phyloP scores from a whole-genome alignment of 2,329 filamentous ascomycete species.

The Oidium heveae region DNA sequence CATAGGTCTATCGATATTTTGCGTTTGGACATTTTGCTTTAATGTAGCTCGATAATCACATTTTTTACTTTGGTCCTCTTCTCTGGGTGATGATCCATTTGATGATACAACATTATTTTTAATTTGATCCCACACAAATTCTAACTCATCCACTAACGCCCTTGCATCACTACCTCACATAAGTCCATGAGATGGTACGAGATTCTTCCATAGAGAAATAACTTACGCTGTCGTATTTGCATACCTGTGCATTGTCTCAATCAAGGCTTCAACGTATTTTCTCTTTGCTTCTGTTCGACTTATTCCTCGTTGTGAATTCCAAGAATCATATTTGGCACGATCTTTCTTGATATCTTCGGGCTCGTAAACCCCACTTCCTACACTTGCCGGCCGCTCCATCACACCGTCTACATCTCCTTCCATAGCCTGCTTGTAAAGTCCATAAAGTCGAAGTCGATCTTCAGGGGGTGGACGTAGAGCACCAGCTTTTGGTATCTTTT shows the following conservation, averaged over 20 bases:
- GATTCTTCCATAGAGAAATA: not conserved
- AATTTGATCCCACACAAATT: slow-evolving; percentile 98
- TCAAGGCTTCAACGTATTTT: slow-evolving; percentile 76
- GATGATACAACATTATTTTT: slow-evolving; percentile 57
- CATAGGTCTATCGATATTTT: slow-evolving; percentile 30
- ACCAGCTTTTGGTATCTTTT: slow-evolving; percentile 86
- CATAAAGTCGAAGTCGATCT: slow-evolving; percentile 81
- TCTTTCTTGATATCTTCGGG: slow-evolving; percentile 22
- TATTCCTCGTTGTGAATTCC: slow-evolving; percentile 67
- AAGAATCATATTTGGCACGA: slow-evolving; percentile 69
- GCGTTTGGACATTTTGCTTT: slow-evolving; percentile 12
- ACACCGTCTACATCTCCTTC: slow-evolving; percentile 90
- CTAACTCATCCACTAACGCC: slow-evolving; percentile 78
- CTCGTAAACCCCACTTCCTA: slow-evolving; percentile 31
- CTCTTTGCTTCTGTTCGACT: slow-evolving; percentile 81
- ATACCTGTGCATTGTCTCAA: slow-evolving; percentile 92
- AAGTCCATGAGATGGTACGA: not conserved
- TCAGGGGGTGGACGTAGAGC: slow-evolving; percentile 64
- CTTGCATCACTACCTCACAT: slow-evolving; percentile 38
- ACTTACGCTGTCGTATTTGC: slow-evolving; percentile 55
- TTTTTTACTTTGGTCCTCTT: slow-evolving; percentile 10
- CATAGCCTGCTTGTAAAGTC: slow-evolving; percentile 97
- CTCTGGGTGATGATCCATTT: slow-evolving; percentile 28
- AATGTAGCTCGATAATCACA: slow-evolving; percentile 6
- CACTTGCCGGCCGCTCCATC: slow-evolving; percentile 51